A percentile compares a stretch with the other conserved stretches of the same genome.
Evolutionary conservation across 164 flowering plant genomes (phyloP).

Genomic region (Umbilicus rupestris): DNA sequence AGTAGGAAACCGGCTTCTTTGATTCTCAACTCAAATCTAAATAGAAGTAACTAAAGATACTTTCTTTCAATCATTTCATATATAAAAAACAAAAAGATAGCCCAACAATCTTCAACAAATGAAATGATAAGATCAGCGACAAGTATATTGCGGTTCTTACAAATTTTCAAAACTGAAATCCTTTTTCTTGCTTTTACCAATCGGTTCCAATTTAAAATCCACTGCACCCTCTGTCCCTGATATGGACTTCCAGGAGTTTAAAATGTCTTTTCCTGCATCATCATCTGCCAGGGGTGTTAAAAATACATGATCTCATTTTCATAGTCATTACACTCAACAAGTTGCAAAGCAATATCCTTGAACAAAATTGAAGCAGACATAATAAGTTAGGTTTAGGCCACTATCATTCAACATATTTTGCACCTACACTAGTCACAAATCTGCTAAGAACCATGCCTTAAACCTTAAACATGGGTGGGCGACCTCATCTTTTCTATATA

Average conservation of each 20-base stretch:
- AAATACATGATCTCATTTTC: slow-evolving; percentile 12
- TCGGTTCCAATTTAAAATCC: slow-evolving; percentile 49
- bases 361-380: not conserved
- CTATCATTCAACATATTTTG: not conserved
- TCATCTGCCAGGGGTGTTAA: slow-evolving; percentile 39
- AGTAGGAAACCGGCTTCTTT: not conserved
- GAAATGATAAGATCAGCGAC: not conserved
- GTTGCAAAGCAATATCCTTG: too few relatives aligned
- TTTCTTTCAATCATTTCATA: not conserved
- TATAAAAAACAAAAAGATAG: not conserved
- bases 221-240: slow-evolving; percentile 34
- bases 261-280: slow-evolving; percentile 61
- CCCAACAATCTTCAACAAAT: not conserved
- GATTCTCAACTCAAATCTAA: not conserved
- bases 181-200: slow-evolving; percentile 43
- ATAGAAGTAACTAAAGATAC: not conserved
- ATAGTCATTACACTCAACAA: not conserved
- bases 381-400: not conserved
- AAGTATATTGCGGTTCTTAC: slow-evolving; percentile 34
- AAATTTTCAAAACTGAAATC: slow-evolving; percentile 54
- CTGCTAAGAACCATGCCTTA: not conserved
- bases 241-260: slow-evolving; percentile 67
- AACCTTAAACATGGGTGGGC: not conserved
- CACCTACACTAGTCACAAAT: not conserved
- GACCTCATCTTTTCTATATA: not conserved